These are phyloP conservation scores for Saccharomyces pastorianus DNA, from an alignment of 1,139 yeast genomes.

Conservation along the genomic window DNA sequence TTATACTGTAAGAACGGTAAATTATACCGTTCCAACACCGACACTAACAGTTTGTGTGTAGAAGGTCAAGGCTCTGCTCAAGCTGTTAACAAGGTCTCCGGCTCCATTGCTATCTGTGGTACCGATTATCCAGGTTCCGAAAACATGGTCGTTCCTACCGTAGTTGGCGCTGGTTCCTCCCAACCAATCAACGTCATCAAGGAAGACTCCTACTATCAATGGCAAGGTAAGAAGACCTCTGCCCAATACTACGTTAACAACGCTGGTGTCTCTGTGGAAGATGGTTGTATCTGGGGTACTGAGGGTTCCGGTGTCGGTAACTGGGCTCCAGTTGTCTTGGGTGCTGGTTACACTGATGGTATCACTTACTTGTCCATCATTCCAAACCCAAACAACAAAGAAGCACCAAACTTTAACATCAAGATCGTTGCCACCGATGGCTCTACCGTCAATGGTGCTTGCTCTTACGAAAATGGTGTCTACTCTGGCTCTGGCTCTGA, in stretches of 20 bases:
- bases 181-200: slow-evolving; percentile 73
- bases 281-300: slow-evolving; percentile 92
- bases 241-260: slow-evolving; percentile 95
- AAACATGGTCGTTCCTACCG: slow-evolving; percentile 92
- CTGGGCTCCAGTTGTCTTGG: slow-evolving; percentile 96
- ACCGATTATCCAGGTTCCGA: slow-evolving; percentile 99
- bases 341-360: slow-evolving; percentile 81
- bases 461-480: slow-evolving; percentile 70
- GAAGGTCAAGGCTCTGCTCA: slow-evolving; percentile 70
- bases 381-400: slow-evolving; percentile 86
- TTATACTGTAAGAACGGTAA: slow-evolving; percentile 69
- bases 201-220: slow-evolving; percentile 63
- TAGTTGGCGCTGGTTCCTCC: slow-evolving; percentile 58
- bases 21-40: slow-evolving; percentile 68
- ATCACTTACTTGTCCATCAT: slow-evolving; percentile 80
- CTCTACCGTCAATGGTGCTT: slow-evolving; percentile 60
- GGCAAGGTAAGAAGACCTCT: slow-evolving; percentile 80
- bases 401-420: slow-evolving; percentile 74
- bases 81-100: slow-evolving; percentile 55
- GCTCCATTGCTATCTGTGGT: slow-evolving; percentile 82
- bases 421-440: slow-evolving; percentile 72
- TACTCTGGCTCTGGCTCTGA: slow-evolving; percentile 63
- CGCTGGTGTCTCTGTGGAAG: slow-evolving; percentile 82
- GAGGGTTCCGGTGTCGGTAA: slow-evolving; percentile 78
- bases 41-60: slow-evolving; percentile 61